Percentiles rank a stretch among this genome's conserved stretches.
Conservation (phyloP, 768 basidiomycete species). For the Hortiboletus campestris region DNA sequence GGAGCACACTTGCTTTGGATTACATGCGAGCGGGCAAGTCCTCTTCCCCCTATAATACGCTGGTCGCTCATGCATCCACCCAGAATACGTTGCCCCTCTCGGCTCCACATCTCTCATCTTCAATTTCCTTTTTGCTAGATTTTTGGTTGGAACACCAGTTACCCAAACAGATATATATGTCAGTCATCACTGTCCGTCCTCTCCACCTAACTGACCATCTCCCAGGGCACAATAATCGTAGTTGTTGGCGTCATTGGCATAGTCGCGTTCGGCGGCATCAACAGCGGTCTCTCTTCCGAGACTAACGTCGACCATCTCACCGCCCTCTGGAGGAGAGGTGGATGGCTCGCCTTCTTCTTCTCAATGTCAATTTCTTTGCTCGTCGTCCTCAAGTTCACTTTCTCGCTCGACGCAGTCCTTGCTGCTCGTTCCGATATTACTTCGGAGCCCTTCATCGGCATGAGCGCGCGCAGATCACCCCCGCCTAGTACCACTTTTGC, state of each 20-base stretch:
- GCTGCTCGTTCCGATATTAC: conserved; percentile 66
- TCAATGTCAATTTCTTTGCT: conserved; percentile 69
- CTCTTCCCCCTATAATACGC: neutral
- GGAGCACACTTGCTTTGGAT: conserved; percentile 81
- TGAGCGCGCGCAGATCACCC: conserved; percentile 31
- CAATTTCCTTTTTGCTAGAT: conserved; percentile 93
- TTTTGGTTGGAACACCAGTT: conserved; percentile 83
- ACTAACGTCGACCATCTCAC: conserved; percentile 76
- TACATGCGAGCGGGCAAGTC: conserved; percentile 79
- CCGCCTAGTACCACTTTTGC: conserved; percentile 25
- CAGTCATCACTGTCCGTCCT: conserved; percentile 24
- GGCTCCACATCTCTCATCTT: conserved; percentile 93
- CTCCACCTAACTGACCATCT: neutral
- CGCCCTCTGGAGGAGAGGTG: conserved; percentile 77
- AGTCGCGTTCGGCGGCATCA: conserved; percentile 82
- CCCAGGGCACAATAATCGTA: conserved; percentile 77
- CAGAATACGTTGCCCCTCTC: conserved; percentile 94
- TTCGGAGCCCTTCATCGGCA: conserved; percentile 50
- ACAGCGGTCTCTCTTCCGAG: conserved; percentile 72
- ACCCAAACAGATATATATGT: conserved; percentile 82
- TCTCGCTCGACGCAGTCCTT: conserved; percentile 72
- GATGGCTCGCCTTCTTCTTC: conserved; percentile 93
- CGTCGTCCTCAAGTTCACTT: conserved; percentile 63
- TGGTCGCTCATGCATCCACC: conserved; percentile 12
- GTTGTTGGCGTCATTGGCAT: conserved; percentile 85